Percentiles rank a stretch among this genome's conserved stretches.
These are phyloP conservation scores for Saturnispora hagleri DNA, from an alignment of 805 yeast species.

Conservation along the genomic window DNA sequence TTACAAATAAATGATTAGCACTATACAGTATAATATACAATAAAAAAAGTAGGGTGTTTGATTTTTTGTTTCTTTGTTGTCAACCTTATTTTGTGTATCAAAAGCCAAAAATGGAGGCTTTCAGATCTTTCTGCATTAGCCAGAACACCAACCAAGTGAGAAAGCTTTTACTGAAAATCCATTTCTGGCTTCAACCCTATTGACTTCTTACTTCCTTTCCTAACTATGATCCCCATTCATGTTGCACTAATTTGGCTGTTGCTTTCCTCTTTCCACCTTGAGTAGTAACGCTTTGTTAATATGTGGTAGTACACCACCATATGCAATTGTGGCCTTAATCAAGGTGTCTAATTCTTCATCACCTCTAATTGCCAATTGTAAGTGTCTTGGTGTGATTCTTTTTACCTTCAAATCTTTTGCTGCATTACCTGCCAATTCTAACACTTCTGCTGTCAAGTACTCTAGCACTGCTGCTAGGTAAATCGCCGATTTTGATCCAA, in stretches of 20 bases:
- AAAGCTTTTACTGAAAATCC: no score
- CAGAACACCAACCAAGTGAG: no score
- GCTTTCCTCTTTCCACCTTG: conserved; percentile 58
- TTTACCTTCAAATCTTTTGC: conserved; percentile 92
- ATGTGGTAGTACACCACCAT: conserved; percentile 97
- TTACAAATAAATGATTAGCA: conserved; percentile 5
- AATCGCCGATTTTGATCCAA: conserved; percentile 73
- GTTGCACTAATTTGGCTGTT: conserved; percentile 4
- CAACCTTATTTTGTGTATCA: not conserved
- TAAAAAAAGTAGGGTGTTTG: not conserved
- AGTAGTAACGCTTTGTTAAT: conserved; percentile 74
- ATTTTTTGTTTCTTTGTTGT: not conserved
- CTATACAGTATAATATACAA: conserved; percentile 9
- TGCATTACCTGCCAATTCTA: conserved; percentile 97
- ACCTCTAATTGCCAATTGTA: conserved; percentile 94
- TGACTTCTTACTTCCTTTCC: not conserved
- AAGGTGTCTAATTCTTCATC: conserved; percentile 95
- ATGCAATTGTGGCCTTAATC: conserved; percentile 91
- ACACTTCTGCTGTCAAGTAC: conserved; percentile 92
- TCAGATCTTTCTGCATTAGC: no score
- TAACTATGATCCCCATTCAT: no score
- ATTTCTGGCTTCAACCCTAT: no score
- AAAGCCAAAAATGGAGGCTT: no score
- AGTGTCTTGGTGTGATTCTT: conserved; percentile 96
- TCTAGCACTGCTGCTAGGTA: conserved; percentile 93